Conservation (phyloP, 1,284 basidiomycete genomes). For the Pholiota adiposa region DNA sequence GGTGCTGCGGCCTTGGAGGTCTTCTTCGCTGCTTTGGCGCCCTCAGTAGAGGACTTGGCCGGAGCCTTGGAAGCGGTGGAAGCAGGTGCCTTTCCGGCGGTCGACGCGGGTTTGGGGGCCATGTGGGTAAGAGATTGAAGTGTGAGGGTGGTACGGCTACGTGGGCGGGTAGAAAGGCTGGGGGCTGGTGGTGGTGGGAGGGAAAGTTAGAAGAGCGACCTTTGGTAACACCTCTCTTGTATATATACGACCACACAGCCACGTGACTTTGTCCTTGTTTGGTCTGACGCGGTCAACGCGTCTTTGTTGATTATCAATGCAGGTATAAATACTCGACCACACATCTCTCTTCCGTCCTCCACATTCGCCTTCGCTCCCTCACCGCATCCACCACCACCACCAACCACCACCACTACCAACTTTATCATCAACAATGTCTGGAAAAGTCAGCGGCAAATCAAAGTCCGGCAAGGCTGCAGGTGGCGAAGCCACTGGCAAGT, state of each 20-base stretch:
- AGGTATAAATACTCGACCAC: slow-evolving; percentile 31
- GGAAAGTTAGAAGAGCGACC: slow-evolving; percentile 23
- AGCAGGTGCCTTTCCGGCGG: slow-evolving; percentile 77
- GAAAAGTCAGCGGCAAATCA: slow-evolving; percentile 52
- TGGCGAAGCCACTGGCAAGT: slow-evolving; percentile 61
- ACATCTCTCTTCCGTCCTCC: slow-evolving; percentile 20
- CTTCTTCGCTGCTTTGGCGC: slow-evolving; percentile 75
- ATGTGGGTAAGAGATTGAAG: slow-evolving; percentile 28
- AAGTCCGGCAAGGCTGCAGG: slow-evolving; percentile 54
- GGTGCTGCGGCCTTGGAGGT: slow-evolving; percentile 55
- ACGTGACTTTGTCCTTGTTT: slow-evolving; percentile 48
- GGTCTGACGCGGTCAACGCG: slow-evolving; percentile 31
- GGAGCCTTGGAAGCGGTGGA: slow-evolving; percentile 80
- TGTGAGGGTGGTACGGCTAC: slow-evolving; percentile 10
- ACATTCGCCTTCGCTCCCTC: slow-evolving; percentile 16
- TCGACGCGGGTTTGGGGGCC: slow-evolving; percentile 69
- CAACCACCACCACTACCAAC: background rate
- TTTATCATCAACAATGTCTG: slow-evolving; percentile 37
- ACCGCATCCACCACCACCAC: slow-evolving; percentile 12
- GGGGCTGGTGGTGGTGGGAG: slow-evolving; percentile 26
- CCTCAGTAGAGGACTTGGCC: slow-evolving; percentile 61
- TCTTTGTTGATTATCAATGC: slow-evolving; percentile 30
- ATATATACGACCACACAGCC: slow-evolving; percentile 31
- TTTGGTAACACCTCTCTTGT: slow-evolving; percentile 16
- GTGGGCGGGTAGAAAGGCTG: slow-evolving; percentile 13